Conservation (phyloP, 139 green algal species). For the Picocystis salinarum region DNA sequence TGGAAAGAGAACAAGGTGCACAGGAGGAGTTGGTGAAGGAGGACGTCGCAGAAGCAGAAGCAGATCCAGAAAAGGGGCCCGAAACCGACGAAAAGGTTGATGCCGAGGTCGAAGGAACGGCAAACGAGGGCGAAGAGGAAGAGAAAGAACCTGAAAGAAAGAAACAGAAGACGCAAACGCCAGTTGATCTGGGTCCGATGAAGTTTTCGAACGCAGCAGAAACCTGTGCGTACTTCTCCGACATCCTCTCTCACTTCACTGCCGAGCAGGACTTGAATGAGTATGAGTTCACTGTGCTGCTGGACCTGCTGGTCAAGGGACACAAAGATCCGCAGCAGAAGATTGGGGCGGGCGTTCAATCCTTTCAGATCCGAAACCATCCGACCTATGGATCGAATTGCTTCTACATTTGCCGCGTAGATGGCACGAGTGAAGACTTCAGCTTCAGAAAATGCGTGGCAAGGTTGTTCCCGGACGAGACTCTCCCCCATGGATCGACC, state of each 20-base stretch:
- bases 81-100: background rate
- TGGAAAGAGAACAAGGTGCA: too few species aligned
- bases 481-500: too few species aligned
- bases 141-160: too few species aligned
- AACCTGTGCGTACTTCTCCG: conserved; percentile 19
- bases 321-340: conserved; percentile 28
- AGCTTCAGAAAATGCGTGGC: conserved; percentile 47
- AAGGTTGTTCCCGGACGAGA: conserved; percentile 26
- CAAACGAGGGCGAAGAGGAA: too few species aligned
- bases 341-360: conserved; percentile 18
- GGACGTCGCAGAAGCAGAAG: conserved; percentile 1
- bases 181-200: conserved; percentile 31
- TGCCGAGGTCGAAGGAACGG: conserved; percentile 2
- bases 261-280: conserved; percentile 51
- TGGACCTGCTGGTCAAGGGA: conserved; percentile 38
- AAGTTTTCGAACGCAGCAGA: conserved; percentile 20
- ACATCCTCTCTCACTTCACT: too few species aligned
- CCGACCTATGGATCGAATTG: conserved; percentile 13
- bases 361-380: conserved; percentile 28
- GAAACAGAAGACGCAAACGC: background rate
- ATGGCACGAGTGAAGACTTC: conserved; percentile 50
- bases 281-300: conserved; percentile 44
- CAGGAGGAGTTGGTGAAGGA: background rate
- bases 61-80: background rate
- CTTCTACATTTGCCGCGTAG: conserved; percentile 31